A percentile compares a stretch with the other conserved stretches of the same genome.
Conservation (phyloP, 1,284 basidiomycete species). For the Trichosporon asahii region DNA sequence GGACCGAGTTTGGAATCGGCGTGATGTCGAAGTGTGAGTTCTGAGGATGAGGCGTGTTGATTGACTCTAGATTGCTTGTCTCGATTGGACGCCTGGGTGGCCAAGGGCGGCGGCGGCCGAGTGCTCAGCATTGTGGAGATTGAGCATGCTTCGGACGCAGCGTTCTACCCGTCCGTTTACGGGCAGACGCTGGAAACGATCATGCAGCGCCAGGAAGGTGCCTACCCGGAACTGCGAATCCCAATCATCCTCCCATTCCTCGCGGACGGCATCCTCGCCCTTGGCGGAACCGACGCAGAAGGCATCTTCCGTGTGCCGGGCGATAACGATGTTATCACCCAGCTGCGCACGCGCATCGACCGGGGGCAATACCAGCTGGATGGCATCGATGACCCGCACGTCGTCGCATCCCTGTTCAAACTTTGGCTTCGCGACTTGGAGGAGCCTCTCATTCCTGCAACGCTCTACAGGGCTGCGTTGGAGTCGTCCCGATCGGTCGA, state of each 20-base stretch:
- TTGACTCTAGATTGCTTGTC: slow-evolving; percentile 61
- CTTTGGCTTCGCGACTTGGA: slow-evolving; percentile 85
- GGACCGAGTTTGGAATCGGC: slow-evolving; percentile 66
- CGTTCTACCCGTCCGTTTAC: slow-evolving; percentile 89
- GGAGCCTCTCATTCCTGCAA: slow-evolving; percentile 76
- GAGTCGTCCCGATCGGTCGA: slow-evolving; percentile 60
- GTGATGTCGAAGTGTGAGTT: slow-evolving; percentile 72
- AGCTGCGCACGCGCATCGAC: slow-evolving; percentile 81
- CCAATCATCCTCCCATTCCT: slow-evolving; percentile 90
- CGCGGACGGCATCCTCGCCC: slow-evolving; percentile 78
- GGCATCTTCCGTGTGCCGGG: slow-evolving; percentile 89
- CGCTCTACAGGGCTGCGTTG: slow-evolving; percentile 66
- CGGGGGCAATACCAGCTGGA: slow-evolving; percentile 78
- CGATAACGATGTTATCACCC: slow-evolving; percentile 76
- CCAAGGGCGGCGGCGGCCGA: slow-evolving; percentile 78
- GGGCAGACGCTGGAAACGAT: slow-evolving; percentile 80
- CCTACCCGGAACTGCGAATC: slow-evolving; percentile 75
- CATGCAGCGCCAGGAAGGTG: slow-evolving; percentile 74
- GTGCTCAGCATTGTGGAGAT: slow-evolving; percentile 75
- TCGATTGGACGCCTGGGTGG: slow-evolving; percentile 65
- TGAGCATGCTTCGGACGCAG: slow-evolving; percentile 82
- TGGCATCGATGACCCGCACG: slow-evolving; percentile 77
- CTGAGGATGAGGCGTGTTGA: background rate
- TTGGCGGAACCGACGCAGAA: slow-evolving; percentile 76
- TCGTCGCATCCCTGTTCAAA: slow-evolving; percentile 81